phyloP scores from a whole-genome alignment of 2,329 filamentous ascomycete species.

The Paramyrothecium roridum region DNA sequence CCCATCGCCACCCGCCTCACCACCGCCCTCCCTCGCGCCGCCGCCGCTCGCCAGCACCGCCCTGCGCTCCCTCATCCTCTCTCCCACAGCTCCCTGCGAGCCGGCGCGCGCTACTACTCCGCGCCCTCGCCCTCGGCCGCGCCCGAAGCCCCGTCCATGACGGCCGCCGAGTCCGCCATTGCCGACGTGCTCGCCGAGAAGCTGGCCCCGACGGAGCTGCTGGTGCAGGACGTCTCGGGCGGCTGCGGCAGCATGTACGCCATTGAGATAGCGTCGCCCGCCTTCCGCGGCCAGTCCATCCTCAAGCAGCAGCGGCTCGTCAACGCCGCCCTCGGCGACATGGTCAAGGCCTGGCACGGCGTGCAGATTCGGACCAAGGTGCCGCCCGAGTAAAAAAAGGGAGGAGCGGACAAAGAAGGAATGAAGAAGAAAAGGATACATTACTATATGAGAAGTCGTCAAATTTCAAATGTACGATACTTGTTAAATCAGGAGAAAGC shows the following conservation, averaged over 20 bases:
- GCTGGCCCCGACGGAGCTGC: conserved; percentile 41
- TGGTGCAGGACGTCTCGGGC: conserved; percentile 77
- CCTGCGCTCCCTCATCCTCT: conserved; percentile 1
- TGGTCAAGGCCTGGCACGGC: conserved; percentile 80
- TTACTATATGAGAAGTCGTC: too few relatives aligned
- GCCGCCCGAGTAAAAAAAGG: conserved; percentile 14
- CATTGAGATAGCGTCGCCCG: conserved; percentile 70
- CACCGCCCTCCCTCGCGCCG: conserved; percentile 1
- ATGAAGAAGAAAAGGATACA: too few relatives aligned
- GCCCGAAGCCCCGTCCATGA: conserved; percentile 25
- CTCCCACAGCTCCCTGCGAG: neutral
- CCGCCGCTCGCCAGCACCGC: neutral
- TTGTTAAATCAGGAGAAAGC: too few relatives aligned
- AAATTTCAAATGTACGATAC: too few relatives aligned
- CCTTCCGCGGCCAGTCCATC: conserved; percentile 67
- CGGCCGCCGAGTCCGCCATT: conserved; percentile 55
- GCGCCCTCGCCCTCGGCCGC: conserved; percentile 1
- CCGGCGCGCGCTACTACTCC: conserved; percentile 3
- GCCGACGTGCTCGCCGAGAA: conserved; percentile 45
- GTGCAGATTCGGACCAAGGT: conserved; percentile 73
- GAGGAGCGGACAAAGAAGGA: too few relatives aligned
- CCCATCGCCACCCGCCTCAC: neutral
- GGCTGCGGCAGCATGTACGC: conserved; percentile 88
- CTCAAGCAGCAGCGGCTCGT: conserved; percentile 83
- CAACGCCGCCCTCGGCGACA: conserved; percentile 68